A percentile compares a stretch with the other conserved stretches of the same genome.
Conservation (phyloP, 1,284 basidiomycete genomes). For the Ustilago hordei region DNA sequence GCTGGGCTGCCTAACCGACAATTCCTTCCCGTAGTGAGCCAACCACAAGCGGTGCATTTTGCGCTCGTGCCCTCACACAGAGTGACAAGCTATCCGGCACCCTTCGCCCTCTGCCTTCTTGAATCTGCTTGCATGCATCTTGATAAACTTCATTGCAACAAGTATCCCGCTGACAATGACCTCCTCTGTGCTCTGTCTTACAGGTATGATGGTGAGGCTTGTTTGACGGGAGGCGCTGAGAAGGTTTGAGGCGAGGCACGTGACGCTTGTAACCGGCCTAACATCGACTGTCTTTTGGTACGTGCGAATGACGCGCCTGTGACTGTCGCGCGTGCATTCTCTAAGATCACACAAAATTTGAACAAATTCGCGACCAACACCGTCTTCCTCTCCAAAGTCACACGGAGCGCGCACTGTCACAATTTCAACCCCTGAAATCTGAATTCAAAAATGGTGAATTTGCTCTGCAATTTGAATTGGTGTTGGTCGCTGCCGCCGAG, state of each 20-base stretch:
- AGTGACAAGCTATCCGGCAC: neutral
- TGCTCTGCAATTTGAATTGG: neutral
- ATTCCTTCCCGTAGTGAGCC: neutral
- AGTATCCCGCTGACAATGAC: too few species aligned
- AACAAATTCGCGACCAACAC: conserved; percentile 12
- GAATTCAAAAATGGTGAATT: neutral
- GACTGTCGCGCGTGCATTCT: conserved; percentile 10
- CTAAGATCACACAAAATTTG: conserved; percentile 20
- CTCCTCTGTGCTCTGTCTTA: too few species aligned
- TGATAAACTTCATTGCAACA: neutral
- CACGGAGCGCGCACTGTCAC: conserved; percentile 14
- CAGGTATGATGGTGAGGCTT: too few species aligned
- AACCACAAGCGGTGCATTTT: conserved; percentile 2
- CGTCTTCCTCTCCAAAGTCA: conserved; percentile 22
- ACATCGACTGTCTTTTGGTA: conserved; percentile 4
- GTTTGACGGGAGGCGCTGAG: too few species aligned
- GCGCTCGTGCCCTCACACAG: neutral
- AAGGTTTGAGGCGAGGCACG: conserved; percentile 5
- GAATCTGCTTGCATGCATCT: neutral
- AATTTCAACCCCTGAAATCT: neutral
- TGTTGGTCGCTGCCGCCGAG: conserved; percentile 25
- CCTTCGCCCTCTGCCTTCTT: neutral
- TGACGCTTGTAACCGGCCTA: conserved; percentile 5
- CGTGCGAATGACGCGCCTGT: conserved; percentile 26
- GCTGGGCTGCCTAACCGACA: neutral